phyloP scores from a whole-genome alignment of 495 filamentous ascomycete genomes.

The Talaromyces ruber region DNA sequence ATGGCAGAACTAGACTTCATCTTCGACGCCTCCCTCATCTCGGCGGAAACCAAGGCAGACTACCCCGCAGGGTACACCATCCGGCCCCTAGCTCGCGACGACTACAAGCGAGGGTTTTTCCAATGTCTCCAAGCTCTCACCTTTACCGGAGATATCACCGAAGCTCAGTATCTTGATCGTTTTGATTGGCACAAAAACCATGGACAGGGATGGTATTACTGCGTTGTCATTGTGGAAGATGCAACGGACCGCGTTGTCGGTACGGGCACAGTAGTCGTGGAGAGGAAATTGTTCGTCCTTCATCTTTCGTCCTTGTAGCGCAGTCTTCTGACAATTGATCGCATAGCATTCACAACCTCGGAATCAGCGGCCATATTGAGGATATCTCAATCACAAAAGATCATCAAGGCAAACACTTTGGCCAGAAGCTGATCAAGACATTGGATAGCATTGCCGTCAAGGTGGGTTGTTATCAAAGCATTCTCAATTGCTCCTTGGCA shows the following conservation, averaged over 20 bases:
- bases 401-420: slow-evolving; percentile 7
- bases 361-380: slow-evolving; percentile 7
- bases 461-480: neutral
- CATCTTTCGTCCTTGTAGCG: neutral
- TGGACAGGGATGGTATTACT: slow-evolving; percentile 6
- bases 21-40: slow-evolving; percentile 3
- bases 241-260: slow-evolving; percentile 1
- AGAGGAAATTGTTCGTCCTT: slow-evolving; percentile 6
- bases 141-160: neutral
- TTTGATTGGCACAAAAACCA: slow-evolving; percentile 6
- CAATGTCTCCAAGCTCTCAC: slow-evolving; percentile 3
- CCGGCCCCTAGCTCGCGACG: slow-evolving; percentile 5
- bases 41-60: neutral
- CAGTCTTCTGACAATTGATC: neutral
- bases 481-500: neutral
- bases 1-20: neutral
- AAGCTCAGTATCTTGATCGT: neutral
- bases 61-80: slow-evolving; percentile 6
- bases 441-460: neutral
- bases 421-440: slow-evolving; percentile 3
- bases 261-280: neutral
- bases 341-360: slow-evolving; percentile 20
- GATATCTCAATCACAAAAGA: slow-evolving; percentile 4
- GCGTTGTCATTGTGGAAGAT: slow-evolving; percentile 5
- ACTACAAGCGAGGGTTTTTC: slow-evolving; percentile 1